Base-by-base conservation (phyloP, 2,329 filamentous ascomycete genomes). In the Scorias spongiosa region DNA sequence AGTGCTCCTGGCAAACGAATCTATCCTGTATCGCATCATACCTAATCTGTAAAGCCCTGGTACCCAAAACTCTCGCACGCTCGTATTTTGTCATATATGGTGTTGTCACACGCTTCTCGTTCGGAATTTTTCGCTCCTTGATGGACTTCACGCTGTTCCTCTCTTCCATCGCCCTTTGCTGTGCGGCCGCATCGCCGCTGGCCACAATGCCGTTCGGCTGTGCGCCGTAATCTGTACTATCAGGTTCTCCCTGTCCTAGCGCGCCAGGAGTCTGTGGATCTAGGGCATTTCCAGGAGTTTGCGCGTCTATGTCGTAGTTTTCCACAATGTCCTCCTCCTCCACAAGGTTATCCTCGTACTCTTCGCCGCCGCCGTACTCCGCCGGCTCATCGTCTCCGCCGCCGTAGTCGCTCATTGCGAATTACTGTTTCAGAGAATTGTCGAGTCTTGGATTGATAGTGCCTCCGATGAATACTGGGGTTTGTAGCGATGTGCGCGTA, bases 61-160 rank as follows among this genome's bases (percentile, higher is more conserved):
- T 96, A 40, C 91, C 91, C 51, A 98, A 68, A 47, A 98, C 89
- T 59, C 91, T 80, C 50, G 91, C 91, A 55, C 81, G 78, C 72
- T 98, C 91, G 67, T 98, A 98, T 70, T 98, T 98, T 53, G 91
- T 98, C 89, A 98, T 93, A 68, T 95, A 98, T 2, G 89, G 91
- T 26, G 91, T 98, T 8, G 91, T 98, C 18, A 78, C 83, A 56
- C 91, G 79, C 66, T 93, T 77, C 52, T 88, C 84, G 53, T 85
- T 84, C 45, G 87, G 76, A 41, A 98, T 89, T 68, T 86, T 93
- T 75, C 93, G 95, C 66, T 88, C 70, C 59, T 74, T 72, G 48
- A 74, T 58, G 52, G 70, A 69, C 51, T 73, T 66, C 59, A 78
- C 70, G 29, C 72, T 72, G 49, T 77, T 78, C 40, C 60, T 54